phyloP scores from a whole-genome alignment of 2,329 filamentous ascomycete genomes.

The Fusarium piperis region DNA sequence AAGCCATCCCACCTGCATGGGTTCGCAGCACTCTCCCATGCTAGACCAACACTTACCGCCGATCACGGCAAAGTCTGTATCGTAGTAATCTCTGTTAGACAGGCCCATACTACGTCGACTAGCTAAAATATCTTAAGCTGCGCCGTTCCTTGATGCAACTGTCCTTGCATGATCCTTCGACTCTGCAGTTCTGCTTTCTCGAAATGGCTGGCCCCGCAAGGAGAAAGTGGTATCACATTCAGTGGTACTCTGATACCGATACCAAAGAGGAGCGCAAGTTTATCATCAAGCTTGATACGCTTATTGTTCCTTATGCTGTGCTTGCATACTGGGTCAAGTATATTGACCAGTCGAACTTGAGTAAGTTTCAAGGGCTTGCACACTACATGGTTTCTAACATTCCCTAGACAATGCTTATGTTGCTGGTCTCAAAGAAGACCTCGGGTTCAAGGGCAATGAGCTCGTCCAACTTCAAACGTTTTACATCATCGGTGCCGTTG shows the following conservation, averaged over 20 bases:
- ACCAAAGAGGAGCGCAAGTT: conserved; percentile 24
- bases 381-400: not conserved
- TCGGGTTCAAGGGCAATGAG: conserved; percentile 62
- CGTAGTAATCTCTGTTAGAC: not conserved
- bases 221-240: conserved; percentile 21
- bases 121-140: conserved; percentile 3
- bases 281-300: conserved; percentile 61
- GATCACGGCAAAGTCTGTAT: not conserved
- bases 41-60: not conserved
- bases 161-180: not conserved
- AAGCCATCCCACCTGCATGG: not conserved
- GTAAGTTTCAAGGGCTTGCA: not conserved
- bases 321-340: conserved; percentile 43
- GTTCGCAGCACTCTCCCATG: not conserved
- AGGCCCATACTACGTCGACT: not conserved
- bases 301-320: conserved; percentile 50
- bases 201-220: conserved; percentile 10
- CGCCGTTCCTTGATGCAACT: not conserved
- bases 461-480: conserved; percentile 65
- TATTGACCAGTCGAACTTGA: conserved; percentile 40
- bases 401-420: conserved; percentile 63
- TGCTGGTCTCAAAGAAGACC: conserved; percentile 61
- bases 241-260: conserved; percentile 24
- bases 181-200: not conserved
- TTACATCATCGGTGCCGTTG: conserved; percentile 56